Evolutionary conservation across 1,284 basidiomycete genomes (phyloP).

Genomic region (Moesziomyces globuligerus): DNA sequence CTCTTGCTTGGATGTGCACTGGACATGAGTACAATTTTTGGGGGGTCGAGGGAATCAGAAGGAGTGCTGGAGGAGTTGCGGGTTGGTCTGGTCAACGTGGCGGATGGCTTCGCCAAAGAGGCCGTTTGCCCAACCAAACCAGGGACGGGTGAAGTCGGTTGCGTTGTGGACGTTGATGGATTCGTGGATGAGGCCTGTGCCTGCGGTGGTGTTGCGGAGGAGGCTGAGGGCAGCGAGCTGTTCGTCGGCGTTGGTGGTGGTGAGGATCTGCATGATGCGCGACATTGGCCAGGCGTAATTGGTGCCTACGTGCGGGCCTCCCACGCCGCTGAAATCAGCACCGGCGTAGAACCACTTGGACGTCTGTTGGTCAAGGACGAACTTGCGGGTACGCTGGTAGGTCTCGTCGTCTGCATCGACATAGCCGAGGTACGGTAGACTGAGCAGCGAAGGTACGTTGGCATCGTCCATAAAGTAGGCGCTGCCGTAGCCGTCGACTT

Average conservation of each 20-base stretch:
- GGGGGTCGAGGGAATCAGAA: background rate
- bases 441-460: conserved; percentile 56
- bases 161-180: conserved; percentile 52
- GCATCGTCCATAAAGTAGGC: conserved; percentile 59
- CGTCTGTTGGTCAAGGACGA: conserved; percentile 34
- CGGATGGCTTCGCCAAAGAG: conserved; percentile 51
- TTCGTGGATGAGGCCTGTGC: conserved; percentile 59
- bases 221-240: conserved; percentile 37
- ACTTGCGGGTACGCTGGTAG: conserved; percentile 50
- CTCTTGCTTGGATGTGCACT: background rate
- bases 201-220: conserved; percentile 53
- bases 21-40: too few relatives aligned
- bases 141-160: conserved; percentile 49
- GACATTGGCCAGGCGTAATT: conserved; percentile 61
- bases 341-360: conserved; percentile 59
- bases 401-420: conserved; percentile 20
- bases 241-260: conserved; percentile 45
- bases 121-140: conserved; percentile 59
- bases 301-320: conserved; percentile 54
- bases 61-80: conserved; percentile 22
- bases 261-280: conserved; percentile 52
- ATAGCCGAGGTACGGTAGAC: conserved; percentile 57
- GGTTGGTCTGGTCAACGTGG: conserved; percentile 47
- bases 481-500: conserved; percentile 58
- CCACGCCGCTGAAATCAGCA: conserved; percentile 41